Base-by-base conservation (phyloP, 2,329 filamentous ascomycete genomes). In the Chrysoporthe puriensis region DNA sequence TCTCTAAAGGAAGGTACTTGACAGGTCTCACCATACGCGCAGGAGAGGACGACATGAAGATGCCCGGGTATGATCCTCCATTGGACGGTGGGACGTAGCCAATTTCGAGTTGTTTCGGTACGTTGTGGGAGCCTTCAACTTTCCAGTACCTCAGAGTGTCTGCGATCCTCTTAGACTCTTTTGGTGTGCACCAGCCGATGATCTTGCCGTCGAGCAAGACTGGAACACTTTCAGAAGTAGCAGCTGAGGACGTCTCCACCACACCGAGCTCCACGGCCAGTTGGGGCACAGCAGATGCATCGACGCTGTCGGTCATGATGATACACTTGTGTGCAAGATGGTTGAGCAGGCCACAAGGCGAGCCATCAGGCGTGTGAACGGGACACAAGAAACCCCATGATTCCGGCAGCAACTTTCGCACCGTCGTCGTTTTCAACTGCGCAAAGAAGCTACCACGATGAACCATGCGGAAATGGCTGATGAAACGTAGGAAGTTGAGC, bases 391-490 rank as follows among this genome's bases (percentile, higher is more conserved):
- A 99, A 8, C 96, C 96, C 96, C 96, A 99, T 73, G 94, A 97
- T 77, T 99, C 96, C 1, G 96, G 96, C 26, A 98, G 82, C 73
- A 99, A 83, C 79, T 98, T 99, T 82, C 96, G 89, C 62, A 99
- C 96, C 0, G 96, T 96, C 0, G 96, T 99, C 0, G 96, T 99
- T 81, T 97, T 98, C 71, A 99, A 82, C 77, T 98, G 93, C 3
- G 96, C 96, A 78, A 99, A 99, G 86, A 99, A 99, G 77, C 93
- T 96, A 84, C 96, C 96, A 89, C 96, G 90, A 82, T 99, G 96
- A 67, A 99, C 93, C 94, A 97, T 97, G 73, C 96, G 91, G 86
- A 99, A 99, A 79, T 99, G 96, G 79, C 93, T 96, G 82, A 99
- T 97, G 82, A 98, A 99, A 74, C 96, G 93, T 75, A 97, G 89